These are phyloP conservation scores for Nothomitra cinnamomea DNA, from an alignment of 2,329 filamentous ascomycete genomes.

Conservation along the genomic window DNA sequence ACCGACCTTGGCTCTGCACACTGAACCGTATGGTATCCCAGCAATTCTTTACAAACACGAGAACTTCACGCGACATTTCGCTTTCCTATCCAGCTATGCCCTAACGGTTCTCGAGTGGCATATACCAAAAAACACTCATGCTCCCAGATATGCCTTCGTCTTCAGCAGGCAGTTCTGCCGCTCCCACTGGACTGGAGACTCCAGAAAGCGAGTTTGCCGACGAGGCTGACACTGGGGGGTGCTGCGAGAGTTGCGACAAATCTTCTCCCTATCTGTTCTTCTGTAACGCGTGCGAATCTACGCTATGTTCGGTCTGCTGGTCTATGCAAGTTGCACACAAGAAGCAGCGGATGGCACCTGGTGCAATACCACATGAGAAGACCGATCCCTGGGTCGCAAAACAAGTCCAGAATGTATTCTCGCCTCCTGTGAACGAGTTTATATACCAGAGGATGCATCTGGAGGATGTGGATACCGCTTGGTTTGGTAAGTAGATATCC, in stretches of 20 bases:
- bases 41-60: no score
- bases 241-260: not conserved
- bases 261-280: not conserved
- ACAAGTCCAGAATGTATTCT: slow-evolving; percentile 15
- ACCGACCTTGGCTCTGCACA: no score
- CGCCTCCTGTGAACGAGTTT: slow-evolving; percentile 14
- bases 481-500: slow-evolving; percentile 18
- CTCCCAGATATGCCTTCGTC: not conserved
- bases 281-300: not conserved
- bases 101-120: not conserved
- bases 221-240: not conserved
- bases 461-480: slow-evolving; percentile 22
- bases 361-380: slow-evolving; percentile 22
- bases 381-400: slow-evolving; percentile 17
- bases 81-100: not conserved
- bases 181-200: not conserved
- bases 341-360: slow-evolving; percentile 10
- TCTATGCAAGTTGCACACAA: not conserved
- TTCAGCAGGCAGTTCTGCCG: not conserved
- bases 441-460: slow-evolving; percentile 20
- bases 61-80: not conserved
- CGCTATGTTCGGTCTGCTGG: not conserved
- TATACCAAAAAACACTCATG: not conserved
- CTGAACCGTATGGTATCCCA: no score
- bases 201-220: not conserved